Conservation (phyloP, 202 grass and related monocot species). For the Schoenoplectus triqueter region DNA sequence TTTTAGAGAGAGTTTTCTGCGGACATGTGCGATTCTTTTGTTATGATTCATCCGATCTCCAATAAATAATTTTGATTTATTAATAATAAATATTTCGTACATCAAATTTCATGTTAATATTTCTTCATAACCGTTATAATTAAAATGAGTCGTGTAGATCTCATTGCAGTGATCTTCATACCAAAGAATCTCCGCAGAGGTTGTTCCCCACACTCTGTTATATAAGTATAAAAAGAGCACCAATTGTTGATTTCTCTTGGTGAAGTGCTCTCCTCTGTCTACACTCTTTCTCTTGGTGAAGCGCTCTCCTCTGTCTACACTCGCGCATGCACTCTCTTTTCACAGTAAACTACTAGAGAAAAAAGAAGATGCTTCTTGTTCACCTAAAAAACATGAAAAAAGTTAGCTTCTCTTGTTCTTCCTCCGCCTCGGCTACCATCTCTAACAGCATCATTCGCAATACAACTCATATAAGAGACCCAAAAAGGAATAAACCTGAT, state of each 20-base stretch:
- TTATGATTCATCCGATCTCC: too few relatives aligned
- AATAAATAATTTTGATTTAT: too few relatives aligned
- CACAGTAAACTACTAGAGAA: not conserved
- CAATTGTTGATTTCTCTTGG: constrained; percentile 22
- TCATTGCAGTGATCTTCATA: too few relatives aligned
- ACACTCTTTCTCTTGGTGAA: not conserved
- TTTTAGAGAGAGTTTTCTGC: too few relatives aligned
- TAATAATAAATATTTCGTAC: too few relatives aligned
- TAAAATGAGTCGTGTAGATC: too few relatives aligned
- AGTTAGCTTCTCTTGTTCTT: constrained; percentile 43
- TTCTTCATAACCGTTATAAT: too few relatives aligned
- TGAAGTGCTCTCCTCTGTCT: not conserved
- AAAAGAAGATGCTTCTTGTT: constrained; percentile 12
- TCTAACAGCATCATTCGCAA: constrained; percentile 26
- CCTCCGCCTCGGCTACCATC: constrained; percentile 32
- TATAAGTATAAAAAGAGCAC: constrained; percentile 34
- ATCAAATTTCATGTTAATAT: too few relatives aligned
- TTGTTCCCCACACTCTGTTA: not conserved
- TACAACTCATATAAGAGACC: constrained; percentile 27
- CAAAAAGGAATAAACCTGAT: constrained; percentile 23
- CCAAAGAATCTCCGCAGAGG: too few relatives aligned
- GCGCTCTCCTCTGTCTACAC: not conserved
- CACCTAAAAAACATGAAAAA: constrained; percentile 35
- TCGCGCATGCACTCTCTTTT: constrained; percentile 17
- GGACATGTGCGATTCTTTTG: too few relatives aligned